Conservation (phyloP, 345 rosid genomes). For the Arabidopsis thaliana region DNA sequence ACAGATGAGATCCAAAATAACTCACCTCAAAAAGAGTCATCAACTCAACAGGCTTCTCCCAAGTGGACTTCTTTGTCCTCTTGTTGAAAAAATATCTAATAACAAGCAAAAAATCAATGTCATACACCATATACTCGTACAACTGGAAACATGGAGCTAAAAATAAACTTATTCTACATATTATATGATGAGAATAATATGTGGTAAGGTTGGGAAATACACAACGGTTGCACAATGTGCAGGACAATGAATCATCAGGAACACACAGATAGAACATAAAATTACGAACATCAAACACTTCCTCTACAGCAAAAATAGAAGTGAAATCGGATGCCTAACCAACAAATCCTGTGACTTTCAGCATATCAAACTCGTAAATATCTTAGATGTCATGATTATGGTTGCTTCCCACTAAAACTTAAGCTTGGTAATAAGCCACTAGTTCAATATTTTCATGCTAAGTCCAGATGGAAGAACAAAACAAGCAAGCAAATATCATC, state of each 20-base stretch:
- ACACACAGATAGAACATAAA: not conserved
- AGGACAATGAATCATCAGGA: conserved; percentile 16
- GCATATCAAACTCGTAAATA: not conserved
- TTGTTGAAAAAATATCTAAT: conserved; percentile 87
- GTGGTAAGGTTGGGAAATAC: conserved; percentile 19
- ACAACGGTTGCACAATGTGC: conserved; percentile 13
- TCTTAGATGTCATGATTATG: not conserved
- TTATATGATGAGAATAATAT: conserved; percentile 7
- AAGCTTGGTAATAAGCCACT: not conserved
- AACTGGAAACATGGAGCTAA: conserved; percentile 25
- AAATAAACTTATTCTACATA: conserved; percentile 17
- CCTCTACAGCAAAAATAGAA: conserved; percentile 14
- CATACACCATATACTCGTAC: conserved; percentile 28
- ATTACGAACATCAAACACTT: conserved; percentile 13
- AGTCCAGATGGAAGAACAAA: not conserved
- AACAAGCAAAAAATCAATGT: conserved; percentile 26
- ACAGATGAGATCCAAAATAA: conserved; percentile 32
- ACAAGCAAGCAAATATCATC: not conserved
- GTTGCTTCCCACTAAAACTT: not conserved
- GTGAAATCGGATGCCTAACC: conserved; percentile 1
- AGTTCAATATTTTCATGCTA: conserved; percentile 13
- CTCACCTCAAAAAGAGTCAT: conserved; percentile 95
- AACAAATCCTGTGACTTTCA: conserved; percentile 21
- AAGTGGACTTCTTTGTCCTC: conserved; percentile 75
- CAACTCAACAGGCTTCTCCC: conserved; percentile 96